Percentiles rank a stretch among this genome's conserved stretches.
Conservation (phyloP, 176 grass and related monocot species). For the Puya raimondii region DNA sequence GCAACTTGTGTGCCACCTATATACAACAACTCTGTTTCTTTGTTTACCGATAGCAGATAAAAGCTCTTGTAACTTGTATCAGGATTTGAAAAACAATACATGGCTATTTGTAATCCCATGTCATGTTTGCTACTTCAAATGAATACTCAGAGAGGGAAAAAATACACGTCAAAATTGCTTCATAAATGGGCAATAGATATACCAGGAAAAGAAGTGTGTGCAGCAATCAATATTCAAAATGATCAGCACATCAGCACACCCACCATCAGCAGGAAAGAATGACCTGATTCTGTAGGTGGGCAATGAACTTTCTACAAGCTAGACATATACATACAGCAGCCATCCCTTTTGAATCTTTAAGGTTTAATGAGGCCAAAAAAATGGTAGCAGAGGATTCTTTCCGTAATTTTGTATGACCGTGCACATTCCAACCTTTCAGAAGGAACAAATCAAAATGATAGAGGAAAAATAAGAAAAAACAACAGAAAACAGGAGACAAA, state of each 20-base stretch:
- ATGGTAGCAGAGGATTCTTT: constrained; percentile 22
- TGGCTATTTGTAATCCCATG: too few species aligned
- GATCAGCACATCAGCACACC: not conserved
- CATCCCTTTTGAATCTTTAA: not conserved
- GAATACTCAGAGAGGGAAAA: too few species aligned
- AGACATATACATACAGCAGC: constrained; percentile 8
- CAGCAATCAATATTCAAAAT: not conserved
- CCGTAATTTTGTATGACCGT: constrained; percentile 17
- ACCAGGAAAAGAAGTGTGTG: not conserved
- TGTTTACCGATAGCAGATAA: too few species aligned
- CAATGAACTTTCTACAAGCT: not conserved
- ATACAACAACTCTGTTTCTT: too few species aligned
- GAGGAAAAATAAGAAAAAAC: constrained; percentile 13
- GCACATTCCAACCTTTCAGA: constrained; percentile 20
- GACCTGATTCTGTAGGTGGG: not conserved
- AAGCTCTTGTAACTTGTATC: too few species aligned
- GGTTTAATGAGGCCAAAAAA: constrained; percentile 6
- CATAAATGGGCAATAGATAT: not conserved
- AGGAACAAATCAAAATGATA: constrained; percentile 19
- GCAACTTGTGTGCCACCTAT: too few species aligned
- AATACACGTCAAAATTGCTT: too few species aligned
- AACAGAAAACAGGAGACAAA: not conserved
- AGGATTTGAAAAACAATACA: too few species aligned
- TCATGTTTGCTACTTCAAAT: too few species aligned
- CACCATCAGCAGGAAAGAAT: not conserved